Conservation (phyloP, 2,329 filamentous ascomycete species). For the Apiospora rasikravindrae region DNA sequence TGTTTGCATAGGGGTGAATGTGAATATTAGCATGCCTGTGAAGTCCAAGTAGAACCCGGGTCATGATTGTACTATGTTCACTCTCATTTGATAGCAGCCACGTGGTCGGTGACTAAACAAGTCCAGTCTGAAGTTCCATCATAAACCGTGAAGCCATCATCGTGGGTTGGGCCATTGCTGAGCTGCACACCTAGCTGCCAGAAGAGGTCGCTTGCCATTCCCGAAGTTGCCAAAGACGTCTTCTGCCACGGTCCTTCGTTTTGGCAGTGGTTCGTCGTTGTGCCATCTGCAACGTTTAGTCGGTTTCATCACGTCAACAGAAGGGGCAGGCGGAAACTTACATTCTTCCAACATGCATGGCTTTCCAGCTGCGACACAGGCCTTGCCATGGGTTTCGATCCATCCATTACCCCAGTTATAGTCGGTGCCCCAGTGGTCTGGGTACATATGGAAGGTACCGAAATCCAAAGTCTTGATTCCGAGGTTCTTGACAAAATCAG, state of each 20-base stretch:
- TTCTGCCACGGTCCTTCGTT: constrained; percentile 38
- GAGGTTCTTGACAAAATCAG: constrained; percentile 58
- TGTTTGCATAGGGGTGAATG: not conserved
- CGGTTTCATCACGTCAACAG: not conserved
- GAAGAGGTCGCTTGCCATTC: constrained; percentile 38
- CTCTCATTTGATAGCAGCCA: constrained; percentile 38
- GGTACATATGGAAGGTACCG: constrained; percentile 53
- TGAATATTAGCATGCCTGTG: not conserved
- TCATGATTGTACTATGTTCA: not conserved
- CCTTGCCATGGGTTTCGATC: constrained; percentile 44
- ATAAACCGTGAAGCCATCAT: constrained; percentile 54
- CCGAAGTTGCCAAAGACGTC: constrained; percentile 34
- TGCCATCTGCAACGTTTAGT: constrained; percentile 31
- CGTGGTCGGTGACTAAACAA: constrained; percentile 51
- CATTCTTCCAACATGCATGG: constrained; percentile 48
- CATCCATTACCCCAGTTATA: constrained; percentile 43
- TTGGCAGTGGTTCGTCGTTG: constrained; percentile 34
- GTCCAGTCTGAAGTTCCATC: constrained; percentile 46
- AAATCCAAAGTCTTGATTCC: constrained; percentile 57
- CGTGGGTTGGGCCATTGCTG: constrained; percentile 46
- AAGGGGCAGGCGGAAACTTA: constrained; percentile 32
- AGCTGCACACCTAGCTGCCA: constrained; percentile 40
- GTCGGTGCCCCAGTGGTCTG: constrained; percentile 28
- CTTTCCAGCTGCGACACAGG: constrained; percentile 45
- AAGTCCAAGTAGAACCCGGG: not conserved